A percentile compares a stretch with the other conserved stretches of the same genome.
Evolutionary conservation across 2,329 filamentous ascomycete genomes (phyloP).

Genomic region (Fusarium sp.): DNA sequence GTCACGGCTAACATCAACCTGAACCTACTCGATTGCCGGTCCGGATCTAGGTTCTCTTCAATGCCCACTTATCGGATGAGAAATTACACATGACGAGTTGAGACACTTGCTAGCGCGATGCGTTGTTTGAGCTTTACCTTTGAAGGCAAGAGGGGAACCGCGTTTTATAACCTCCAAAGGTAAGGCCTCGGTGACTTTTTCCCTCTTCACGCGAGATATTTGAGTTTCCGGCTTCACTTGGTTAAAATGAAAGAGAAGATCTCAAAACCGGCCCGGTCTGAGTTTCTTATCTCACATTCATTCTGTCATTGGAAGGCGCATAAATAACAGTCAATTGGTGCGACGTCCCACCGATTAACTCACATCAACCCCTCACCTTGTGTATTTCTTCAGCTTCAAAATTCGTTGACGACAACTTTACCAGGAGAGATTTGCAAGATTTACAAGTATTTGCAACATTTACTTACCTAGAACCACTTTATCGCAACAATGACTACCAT

Average conservation of each 20-base stretch:
- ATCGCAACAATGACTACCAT: neutral
- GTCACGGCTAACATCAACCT: neutral
- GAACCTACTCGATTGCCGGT: neutral
- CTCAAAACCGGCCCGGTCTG: conserved; percentile 5
- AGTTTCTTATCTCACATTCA: conserved; percentile 1
- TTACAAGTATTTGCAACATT: fast-evolving
- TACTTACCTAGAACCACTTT: too few species aligned
- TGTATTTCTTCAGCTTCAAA: neutral
- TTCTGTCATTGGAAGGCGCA: conserved; percentile 17
- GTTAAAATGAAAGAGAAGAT: neutral
- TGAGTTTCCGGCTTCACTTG: neutral
- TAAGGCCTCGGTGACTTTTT: conserved; percentile 7
- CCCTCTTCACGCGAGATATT: conserved; percentile 1
- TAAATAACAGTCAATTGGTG: too few species aligned
- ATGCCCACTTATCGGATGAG: neutral
- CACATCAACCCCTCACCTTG: neutral
- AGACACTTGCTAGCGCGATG: neutral
- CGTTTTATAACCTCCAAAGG: conserved; percentile 15
- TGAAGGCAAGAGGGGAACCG: conserved; percentile 12
- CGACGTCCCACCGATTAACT: neutral
- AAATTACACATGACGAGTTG: neutral
- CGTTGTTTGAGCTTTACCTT: conserved; percentile 2
- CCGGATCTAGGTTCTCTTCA: neutral
- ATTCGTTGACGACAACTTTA: neutral
- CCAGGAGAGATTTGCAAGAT: neutral